phyloP scores from a whole-genome alignment of 768 basidiomycete species.

The Suillus spraguei region DNA sequence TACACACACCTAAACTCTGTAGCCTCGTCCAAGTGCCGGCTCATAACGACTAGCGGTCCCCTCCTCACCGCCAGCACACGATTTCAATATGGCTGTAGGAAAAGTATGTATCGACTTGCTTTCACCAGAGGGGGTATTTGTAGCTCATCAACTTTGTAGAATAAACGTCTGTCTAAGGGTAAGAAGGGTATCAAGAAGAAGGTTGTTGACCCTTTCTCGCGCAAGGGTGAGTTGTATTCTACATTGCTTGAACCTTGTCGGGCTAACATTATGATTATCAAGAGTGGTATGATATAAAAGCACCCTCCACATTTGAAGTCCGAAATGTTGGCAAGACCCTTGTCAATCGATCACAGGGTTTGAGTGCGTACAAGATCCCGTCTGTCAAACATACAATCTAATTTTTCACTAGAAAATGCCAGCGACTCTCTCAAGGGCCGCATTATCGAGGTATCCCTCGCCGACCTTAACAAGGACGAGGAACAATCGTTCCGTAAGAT shows the following conservation, averaged over 20 bases:
- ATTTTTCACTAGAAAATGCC: conserved; percentile 77
- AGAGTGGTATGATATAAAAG: conserved; percentile 99
- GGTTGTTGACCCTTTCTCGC: conserved; percentile 99
- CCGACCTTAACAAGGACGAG: conserved; percentile 99
- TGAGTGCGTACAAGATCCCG: conserved; percentile 67
- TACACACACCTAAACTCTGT: conserved; percentile 38
- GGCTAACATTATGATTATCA: conserved; percentile 9
- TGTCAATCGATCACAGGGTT: conserved; percentile 95
- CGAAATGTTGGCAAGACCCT: conserved; percentile 98
- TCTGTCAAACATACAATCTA: conserved; percentile 14
- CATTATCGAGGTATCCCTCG: conserved; percentile 93
- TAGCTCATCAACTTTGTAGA: conserved; percentile 48
- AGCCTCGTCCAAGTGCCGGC: conserved; percentile 54
- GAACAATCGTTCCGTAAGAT: conserved; percentile 99
- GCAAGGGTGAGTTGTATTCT: conserved; percentile 73
- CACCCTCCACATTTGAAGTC: conserved; percentile 96
- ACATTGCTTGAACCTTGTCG: neutral
- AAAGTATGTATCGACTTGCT: conserved; percentile 54
- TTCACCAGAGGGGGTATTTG: neutral
- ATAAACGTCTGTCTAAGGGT: conserved; percentile 97
- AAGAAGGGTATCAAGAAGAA: conserved; percentile 99
- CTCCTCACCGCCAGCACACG: conserved; percentile 39
- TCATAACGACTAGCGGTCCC: conserved; percentile 43
- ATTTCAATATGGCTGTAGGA: conserved; percentile 81
- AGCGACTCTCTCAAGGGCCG: conserved; percentile 98